Base-by-base conservation (phyloP, 176 grass and related monocot species). In the Bothriochloa decipiens region DNA sequence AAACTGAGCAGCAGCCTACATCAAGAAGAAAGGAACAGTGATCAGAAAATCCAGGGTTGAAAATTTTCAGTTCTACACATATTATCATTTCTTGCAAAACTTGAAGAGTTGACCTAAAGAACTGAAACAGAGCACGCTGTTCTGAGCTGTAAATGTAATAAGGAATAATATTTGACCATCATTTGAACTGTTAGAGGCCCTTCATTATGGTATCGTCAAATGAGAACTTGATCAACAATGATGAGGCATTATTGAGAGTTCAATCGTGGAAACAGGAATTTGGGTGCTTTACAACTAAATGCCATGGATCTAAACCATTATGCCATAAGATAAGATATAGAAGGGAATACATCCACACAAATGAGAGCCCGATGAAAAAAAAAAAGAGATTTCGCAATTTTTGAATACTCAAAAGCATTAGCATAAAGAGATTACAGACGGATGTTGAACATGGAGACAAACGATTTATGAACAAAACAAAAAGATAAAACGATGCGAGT, bases 1-100 rank as follows among this genome's bases (percentile, higher is more conserved):
- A 83, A 68, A 11, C 23, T 75, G n/a, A 74, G 61, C 61, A 80
- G 39, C 68, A 87, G n/a, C 74, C 88, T 90, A 46, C 75, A 83
- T 17, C 2, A 23, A 6, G 13, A 14, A 45, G 64, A 67, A 79
- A 65, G 5, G 50, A 63, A 22, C 40, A 6, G 14, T 68, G 8
- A 49, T 74, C 46, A 87, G 25, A 83, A 65, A 60, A n/a, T 50
- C 68, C 33, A 52, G 14, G 13, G 52, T 42, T 32, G 18, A 43
- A 35, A 72, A 0, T 62, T 62, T 82, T 75, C 70, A 81, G 45
- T 63, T 62, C 43, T 45, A 40, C 29, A 68, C 14, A 49, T 22
- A 41, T 12, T 29, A 6, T 8, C 13, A 8, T 68, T 55, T 67
- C 45, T 33, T 20, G 52, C 36, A 20, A 26, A 81, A 68, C 27